Evolutionary conservation across 768 basidiomycete species (phyloP).

Genomic region (Lactarius akahatsu): DNA sequence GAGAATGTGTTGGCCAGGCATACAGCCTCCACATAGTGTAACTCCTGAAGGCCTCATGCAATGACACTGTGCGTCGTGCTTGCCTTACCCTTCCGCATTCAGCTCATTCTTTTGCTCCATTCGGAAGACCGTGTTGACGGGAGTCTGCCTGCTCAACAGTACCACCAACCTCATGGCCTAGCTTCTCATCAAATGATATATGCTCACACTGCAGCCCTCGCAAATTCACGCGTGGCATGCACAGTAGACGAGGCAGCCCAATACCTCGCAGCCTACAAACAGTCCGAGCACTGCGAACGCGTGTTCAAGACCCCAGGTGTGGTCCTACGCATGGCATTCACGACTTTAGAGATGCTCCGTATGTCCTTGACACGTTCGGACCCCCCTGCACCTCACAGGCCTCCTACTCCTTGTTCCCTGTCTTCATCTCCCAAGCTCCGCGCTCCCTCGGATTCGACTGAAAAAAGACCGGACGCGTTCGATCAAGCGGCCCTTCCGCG

Average conservation of each 20-base stretch:
- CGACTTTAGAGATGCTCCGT: constrained; percentile 36
- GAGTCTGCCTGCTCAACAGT: constrained; percentile 50
- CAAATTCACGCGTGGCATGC: not conserved
- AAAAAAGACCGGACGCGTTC: constrained; percentile 81
- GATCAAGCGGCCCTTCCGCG: constrained; percentile 79
- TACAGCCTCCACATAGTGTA: too few species aligned
- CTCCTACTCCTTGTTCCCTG: not conserved
- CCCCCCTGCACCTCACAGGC: constrained; percentile 65
- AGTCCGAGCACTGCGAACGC: constrained; percentile 95
- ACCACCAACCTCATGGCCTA: constrained; percentile 87
- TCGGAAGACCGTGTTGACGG: too few species aligned
- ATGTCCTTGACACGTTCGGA: constrained; percentile 85
- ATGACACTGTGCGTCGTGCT: too few species aligned
- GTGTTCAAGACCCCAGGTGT: constrained; percentile 86
- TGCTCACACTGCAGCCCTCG: not conserved
- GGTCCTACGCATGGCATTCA: constrained; percentile 43
- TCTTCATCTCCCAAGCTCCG: not conserved
- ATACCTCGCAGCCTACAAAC: constrained; percentile 87
- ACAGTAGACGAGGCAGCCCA: constrained; percentile 90
- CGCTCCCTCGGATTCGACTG: constrained; percentile 91
- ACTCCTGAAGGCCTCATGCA: too few species aligned
- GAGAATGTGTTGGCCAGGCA: too few species aligned
- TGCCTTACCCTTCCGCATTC: too few species aligned
- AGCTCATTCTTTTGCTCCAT: too few species aligned
- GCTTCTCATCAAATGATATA: not conserved